A percentile compares a stretch with the other conserved stretches of the same genome.
phyloP scores from a whole-genome alignment of 495 filamentous ascomycete genomes.

The Aspergillus panamensis region DNA sequence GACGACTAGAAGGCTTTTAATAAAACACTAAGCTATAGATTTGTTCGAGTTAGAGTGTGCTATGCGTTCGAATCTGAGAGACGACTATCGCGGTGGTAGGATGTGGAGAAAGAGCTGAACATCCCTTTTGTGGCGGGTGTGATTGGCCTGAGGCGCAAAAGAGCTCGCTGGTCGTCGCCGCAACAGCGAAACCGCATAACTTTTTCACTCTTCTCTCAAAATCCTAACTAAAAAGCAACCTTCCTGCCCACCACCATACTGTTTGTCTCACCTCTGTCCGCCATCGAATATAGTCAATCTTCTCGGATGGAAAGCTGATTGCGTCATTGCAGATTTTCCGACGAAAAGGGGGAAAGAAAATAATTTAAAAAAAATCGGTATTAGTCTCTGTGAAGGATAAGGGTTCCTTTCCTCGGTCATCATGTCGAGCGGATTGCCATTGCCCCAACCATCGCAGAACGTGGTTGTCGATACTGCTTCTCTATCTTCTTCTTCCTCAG shows the following conservation, averaged over 20 bases:
- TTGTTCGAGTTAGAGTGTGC: no score
- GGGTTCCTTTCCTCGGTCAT: slow-evolving; percentile 28
- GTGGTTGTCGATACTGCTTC: slow-evolving; percentile 50
- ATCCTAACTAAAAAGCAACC: slow-evolving; percentile 20
- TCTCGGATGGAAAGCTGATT: slow-evolving; percentile 7
- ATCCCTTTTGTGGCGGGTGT: slow-evolving; percentile 23
- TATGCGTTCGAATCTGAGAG: slow-evolving; percentile 33
- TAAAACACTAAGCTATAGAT: no score
- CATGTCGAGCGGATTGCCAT: slow-evolving; percentile 42
- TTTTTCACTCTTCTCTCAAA: slow-evolving; percentile 31
- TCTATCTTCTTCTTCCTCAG: slow-evolving; percentile 48
- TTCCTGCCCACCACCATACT: slow-evolving; percentile 23
- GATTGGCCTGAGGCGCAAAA: slow-evolving; percentile 35
- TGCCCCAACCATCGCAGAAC: slow-evolving; percentile 39
- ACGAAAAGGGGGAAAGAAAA: slow-evolving; percentile 8
- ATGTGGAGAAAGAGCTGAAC: slow-evolving; percentile 25
- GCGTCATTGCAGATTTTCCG: slow-evolving; percentile 8
- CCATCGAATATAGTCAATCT: neutral
- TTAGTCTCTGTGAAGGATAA: slow-evolving; percentile 14
- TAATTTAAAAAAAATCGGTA: slow-evolving; percentile 1
- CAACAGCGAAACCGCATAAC: slow-evolving; percentile 25
- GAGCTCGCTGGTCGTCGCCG: slow-evolving; percentile 28
- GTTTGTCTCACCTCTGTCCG: slow-evolving; percentile 14
- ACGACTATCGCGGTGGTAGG: neutral
- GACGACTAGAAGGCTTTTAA: no score